A percentile compares a stretch with the other conserved stretches of the same genome.
phyloP scores from a whole-genome alignment of 208 protist species.

The Acanthamoeba culbertsoni region DNA sequence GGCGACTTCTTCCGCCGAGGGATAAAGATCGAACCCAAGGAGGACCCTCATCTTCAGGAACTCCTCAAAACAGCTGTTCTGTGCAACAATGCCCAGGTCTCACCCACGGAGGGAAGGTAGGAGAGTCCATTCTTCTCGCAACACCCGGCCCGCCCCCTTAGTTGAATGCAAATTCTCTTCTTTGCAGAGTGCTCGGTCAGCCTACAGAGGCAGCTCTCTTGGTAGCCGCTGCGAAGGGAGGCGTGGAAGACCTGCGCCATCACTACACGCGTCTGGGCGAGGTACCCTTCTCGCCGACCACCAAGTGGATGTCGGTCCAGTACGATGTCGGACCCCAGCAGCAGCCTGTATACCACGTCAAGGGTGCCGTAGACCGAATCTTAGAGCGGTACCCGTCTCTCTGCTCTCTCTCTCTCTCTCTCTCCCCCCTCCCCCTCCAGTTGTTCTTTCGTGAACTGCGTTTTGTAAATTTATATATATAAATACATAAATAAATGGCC shows the following conservation, averaged over 20 bases:
- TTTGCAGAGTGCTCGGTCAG: neutral
- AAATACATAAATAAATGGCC: too few relatives aligned
- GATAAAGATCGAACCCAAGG: neutral
- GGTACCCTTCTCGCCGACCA: conserved; percentile 34
- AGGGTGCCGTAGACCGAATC: conserved; percentile 94
- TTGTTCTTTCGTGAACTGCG: neutral
- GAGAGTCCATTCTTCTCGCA: neutral
- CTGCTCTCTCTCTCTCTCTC: too few relatives aligned
- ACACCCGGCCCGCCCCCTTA: neutral
- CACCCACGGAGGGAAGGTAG: conserved; percentile 3
- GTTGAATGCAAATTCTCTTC: neutral
- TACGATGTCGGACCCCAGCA: neutral
- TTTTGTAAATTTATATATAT: too few relatives aligned
- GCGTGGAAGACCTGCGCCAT: neutral
- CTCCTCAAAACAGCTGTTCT: neutral
- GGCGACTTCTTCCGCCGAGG: conserved; percentile 57
- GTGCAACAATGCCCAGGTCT: conserved; percentile 44
- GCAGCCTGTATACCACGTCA: conserved; percentile 85
- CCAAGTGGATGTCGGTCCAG: conserved; percentile 35
- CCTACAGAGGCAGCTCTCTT: conserved; percentile 24
- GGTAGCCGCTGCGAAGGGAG: neutral
- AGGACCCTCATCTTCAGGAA: neutral
- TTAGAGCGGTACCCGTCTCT: conserved; percentile 79
- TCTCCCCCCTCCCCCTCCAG: neutral
- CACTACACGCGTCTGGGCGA: neutral